Evolutionary conservation across 75 land plant species (phyloP).

Genomic region (Azolla pinnata): DNA sequence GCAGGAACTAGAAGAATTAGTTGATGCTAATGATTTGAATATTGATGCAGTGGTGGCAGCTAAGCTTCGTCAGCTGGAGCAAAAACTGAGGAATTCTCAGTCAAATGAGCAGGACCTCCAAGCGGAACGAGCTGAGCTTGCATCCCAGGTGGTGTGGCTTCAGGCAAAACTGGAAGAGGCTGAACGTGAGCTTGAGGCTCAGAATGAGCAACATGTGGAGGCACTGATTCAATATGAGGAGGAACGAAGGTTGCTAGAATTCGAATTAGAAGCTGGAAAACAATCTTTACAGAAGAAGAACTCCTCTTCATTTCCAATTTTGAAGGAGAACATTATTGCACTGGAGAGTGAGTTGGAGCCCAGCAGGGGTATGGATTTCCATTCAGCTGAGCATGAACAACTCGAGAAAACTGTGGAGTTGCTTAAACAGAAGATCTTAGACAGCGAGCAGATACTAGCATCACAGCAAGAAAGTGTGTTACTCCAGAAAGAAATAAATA

Average conservation of each 20-base stretch:
- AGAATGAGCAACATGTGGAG: conserved; percentile 15
- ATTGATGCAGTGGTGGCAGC: conserved; percentile 2
- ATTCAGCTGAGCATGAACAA: conserved; percentile 1
- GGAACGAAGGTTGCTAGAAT: conserved; percentile 10
- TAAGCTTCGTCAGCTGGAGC: conserved; percentile 4
- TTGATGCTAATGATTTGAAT: neutral
- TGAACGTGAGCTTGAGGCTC: conserved; percentile 9
- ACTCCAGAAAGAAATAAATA: conserved; percentile 5
- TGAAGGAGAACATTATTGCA: neutral
- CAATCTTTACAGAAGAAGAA: conserved; percentile 1
- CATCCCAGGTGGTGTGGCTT: conserved; percentile 7
- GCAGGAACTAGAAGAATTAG: conserved; percentile 3
- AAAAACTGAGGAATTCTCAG: conserved; percentile 8
- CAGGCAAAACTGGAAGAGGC: conserved; percentile 10
- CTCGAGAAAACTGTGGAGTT: conserved; percentile 1
- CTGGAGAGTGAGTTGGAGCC: neutral
- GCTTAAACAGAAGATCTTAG: neutral
- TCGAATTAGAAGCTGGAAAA: conserved; percentile 6
- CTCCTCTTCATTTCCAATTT: no score
- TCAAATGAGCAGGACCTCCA: conserved; percentile 4
- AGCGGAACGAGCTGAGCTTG: conserved; percentile 5
- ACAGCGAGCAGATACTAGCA: conserved; percentile 6
- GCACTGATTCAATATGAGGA: conserved; percentile 17
- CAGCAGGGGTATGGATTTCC: neutral
- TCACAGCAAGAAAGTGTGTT: conserved; percentile 9